Conservation (phyloP, 441 rosid species). For the Biscutella laevigata region DNA sequence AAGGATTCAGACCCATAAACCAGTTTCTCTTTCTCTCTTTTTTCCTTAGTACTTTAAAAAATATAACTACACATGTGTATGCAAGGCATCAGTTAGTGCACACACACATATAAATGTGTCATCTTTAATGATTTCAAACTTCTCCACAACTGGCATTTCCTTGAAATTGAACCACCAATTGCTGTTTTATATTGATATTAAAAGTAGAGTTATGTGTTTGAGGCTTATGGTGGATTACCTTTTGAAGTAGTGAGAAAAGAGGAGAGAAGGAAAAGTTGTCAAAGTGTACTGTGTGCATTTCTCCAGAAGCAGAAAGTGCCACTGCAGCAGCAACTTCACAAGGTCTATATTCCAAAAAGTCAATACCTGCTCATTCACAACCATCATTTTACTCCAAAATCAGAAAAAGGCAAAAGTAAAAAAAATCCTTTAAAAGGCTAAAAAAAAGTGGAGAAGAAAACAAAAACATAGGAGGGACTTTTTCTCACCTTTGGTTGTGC, state of each 20-base stretch:
- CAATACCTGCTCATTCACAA: conserved; percentile 46
- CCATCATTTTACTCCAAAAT: conserved; percentile 29
- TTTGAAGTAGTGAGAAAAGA: conserved; percentile 26
- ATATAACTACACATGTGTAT: conserved; percentile 13
- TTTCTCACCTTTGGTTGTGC: conserved; percentile 43
- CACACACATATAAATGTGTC: neutral
- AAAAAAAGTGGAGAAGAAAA: conserved; percentile 4
- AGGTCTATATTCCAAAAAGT: conserved; percentile 61
- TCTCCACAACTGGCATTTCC: conserved; percentile 15
- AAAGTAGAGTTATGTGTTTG: neutral
- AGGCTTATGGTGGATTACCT: conserved; percentile 22
- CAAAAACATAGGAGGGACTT: conserved; percentile 14
- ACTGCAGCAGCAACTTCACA: conserved; percentile 64
- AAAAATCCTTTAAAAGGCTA: neutral
- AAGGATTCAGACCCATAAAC: conserved; percentile 24
- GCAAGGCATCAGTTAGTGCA: conserved; percentile 14
- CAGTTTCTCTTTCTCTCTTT: neutral
- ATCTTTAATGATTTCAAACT: conserved; percentile 14
- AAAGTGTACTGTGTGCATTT: conserved; percentile 13
- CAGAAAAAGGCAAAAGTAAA: conserved; percentile 12
- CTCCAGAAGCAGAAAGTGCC: conserved; percentile 47
- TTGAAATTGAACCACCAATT: conserved; percentile 4
- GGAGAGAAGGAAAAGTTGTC: conserved; percentile 22
- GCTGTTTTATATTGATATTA: conserved; percentile 4
- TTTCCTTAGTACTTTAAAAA: neutral